Evolutionary conservation across 805 yeast species (phyloP).

Genomic region (Kodamaea fukazawae): DNA sequence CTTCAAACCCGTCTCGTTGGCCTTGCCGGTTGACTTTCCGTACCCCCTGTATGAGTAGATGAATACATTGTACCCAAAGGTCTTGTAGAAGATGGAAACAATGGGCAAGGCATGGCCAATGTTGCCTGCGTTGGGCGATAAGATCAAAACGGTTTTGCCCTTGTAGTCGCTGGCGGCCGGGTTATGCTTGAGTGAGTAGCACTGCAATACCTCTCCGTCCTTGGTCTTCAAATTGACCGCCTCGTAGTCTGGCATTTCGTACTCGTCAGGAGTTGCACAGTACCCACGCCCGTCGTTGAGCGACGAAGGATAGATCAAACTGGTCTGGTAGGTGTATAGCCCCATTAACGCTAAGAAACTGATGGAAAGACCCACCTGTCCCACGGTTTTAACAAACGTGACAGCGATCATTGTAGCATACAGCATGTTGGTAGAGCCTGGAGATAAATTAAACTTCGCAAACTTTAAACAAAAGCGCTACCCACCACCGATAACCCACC

Average conservation of each 20-base stretch:
- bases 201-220: slow-evolving; percentile 68
- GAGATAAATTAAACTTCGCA: too few relatives aligned
- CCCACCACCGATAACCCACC: too few relatives aligned
- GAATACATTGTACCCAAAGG: slow-evolving; percentile 71
- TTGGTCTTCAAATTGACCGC: slow-evolving; percentile 56
- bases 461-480: too few relatives aligned
- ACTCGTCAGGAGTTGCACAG: slow-evolving; percentile 77
- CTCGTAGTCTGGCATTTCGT: slow-evolving; percentile 59
- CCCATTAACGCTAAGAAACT: slow-evolving; percentile 48
- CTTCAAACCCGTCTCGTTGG: slow-evolving; percentile 78
- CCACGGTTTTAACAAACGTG: slow-evolving; percentile 25
- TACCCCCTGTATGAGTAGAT: slow-evolving; percentile 90
- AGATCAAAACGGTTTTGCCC: slow-evolving; percentile 68
- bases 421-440: too few relatives aligned
- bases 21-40: slow-evolving; percentile 73
- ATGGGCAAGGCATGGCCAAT: slow-evolving; percentile 88
- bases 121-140: slow-evolving; percentile 95
- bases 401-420: slow-evolving; percentile 1
- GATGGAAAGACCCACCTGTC: slow-evolving; percentile 42
- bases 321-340: slow-evolving; percentile 59
- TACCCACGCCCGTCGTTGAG: slow-evolving; percentile 68
- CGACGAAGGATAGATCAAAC: slow-evolving; percentile 78
- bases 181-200: slow-evolving; percentile 59
- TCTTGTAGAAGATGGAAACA: slow-evolving; percentile 62
- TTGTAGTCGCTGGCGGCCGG: slow-evolving; percentile 33